Base-by-base conservation (phyloP, 2,329 filamentous ascomycete species). In the Thermothelomyces thermophilus region DNA sequence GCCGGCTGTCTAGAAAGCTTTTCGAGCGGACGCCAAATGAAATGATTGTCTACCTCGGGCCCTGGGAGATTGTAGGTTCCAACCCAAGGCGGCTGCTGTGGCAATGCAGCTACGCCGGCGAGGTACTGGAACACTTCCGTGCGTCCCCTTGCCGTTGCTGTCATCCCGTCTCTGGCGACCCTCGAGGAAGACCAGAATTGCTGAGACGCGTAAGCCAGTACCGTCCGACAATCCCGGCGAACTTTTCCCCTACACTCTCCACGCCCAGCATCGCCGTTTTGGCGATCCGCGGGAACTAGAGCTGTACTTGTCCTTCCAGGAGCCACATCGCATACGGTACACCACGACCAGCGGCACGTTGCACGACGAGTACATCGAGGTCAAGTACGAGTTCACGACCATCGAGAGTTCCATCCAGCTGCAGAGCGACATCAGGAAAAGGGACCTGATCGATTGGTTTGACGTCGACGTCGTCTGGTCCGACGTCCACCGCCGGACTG, bases 381-480 rank as follows among this genome's bases (percentile, higher is more conserved):
- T 75, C 47, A 69, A 69, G 51, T 77, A 77, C 57, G 73, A 75
- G 48, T 77, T 77, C 55, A 76, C 72, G 2, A 69, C 70, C 1
- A 62, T 73, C 42, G 71, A 75, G 41, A 64, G 68, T 16, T 75
- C 74, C 1, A 63, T 71, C 17, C 70, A 69, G 20, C 75, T 77
- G 51, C 74, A 77, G 53, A 66, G 73, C 44, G 73, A 77, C 48
- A 56, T 77, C 33, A 69, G 74, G 19, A 62, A 65, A 26, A 72
- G 72, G 58, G 71, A 75, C 37, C 59, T 77, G 19, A 58, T 77
- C 28, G 73, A 71, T 56, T 76, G 73, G 60, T 77, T 72, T 49
- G 74, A 77, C 51, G 68, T 75, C 28, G 73, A 77, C 53, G 73
- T 77, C 9, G 65, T 74, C 31, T 77, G 74, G 73, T 74, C 73